Percentiles rank a stretch among this genome's conserved stretches.
Conservation (phyloP, 257 asterid genomes). For the Solanum paucissectum region DNA sequence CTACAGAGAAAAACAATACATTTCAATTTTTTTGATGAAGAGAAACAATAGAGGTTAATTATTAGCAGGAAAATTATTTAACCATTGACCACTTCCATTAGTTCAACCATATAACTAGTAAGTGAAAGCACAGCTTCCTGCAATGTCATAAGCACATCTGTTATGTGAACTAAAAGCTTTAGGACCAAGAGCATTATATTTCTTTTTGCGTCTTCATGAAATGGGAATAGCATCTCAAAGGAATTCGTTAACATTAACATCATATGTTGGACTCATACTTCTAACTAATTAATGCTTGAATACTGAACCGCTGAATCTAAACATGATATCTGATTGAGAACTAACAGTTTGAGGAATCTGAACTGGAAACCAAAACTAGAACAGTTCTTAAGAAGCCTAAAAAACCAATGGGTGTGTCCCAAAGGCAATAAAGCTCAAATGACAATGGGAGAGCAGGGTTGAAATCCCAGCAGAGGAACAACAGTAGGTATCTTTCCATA, state of each 20-base stretch:
- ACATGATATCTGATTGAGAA: background rate
- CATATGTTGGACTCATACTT: background rate
- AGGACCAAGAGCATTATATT: background rate
- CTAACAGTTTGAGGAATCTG: background rate
- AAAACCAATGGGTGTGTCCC: background rate
- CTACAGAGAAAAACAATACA: conserved; percentile 23
- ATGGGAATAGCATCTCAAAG: background rate
- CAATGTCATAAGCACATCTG: background rate
- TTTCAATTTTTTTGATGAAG: background rate
- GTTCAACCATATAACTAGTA: background rate
- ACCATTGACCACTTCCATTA: background rate
- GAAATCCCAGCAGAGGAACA: background rate
- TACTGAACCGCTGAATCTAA: background rate
- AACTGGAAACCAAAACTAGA: background rate
- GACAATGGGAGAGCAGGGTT: background rate
- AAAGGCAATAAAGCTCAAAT: background rate
- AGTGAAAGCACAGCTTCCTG: background rate
- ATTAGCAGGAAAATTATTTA: background rate
- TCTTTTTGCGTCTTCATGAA: background rate
- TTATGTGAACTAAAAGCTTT: background rate
- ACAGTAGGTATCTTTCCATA: background rate
- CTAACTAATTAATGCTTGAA: background rate
- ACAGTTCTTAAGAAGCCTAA: background rate
- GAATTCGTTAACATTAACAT: background rate
- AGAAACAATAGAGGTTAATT: background rate